phyloP scores from a whole-genome alignment of 2,329 filamentous ascomycete genomes.

The Lachnellula cervina region DNA sequence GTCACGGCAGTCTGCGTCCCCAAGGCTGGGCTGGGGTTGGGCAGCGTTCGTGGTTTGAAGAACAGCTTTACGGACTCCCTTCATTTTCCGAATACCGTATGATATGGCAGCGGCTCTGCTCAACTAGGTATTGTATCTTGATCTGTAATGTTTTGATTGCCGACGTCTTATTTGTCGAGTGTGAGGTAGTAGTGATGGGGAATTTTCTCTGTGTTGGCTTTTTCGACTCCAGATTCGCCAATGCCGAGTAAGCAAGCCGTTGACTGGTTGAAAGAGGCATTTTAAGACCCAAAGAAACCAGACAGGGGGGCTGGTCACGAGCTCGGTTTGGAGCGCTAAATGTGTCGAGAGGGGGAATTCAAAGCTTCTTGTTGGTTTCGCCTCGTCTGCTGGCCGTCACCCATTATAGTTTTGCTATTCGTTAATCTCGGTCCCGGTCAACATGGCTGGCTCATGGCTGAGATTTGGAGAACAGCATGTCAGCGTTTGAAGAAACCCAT shows the following conservation, averaged over 20 bases:
- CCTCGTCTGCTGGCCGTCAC: not conserved
- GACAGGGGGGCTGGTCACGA: conserved; percentile 20
- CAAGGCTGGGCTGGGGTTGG: conserved; percentile 4
- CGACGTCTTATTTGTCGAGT: not conserved
- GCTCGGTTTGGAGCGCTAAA: conserved; percentile 19
- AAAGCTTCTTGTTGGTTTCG: conserved; percentile 4
- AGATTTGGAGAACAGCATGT: conserved; percentile 5
- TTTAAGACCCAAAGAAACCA: not conserved
- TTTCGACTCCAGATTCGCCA: not conserved
- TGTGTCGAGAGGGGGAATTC: conserved; percentile 8
- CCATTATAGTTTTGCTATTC: not conserved
- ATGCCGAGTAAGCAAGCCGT: not conserved
- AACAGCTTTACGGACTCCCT: not conserved
- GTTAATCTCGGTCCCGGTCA: not conserved
- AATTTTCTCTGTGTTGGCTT: not conserved
- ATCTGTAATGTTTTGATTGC: not conserved
- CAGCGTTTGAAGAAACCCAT: conserved; percentile 9
- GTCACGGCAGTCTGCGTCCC: conserved; percentile 14
- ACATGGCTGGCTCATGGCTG: conserved; percentile 12
- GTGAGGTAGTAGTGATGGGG: not conserved
- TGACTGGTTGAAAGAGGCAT: conserved; percentile 3
- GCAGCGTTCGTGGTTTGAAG: not conserved
- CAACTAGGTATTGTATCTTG: not conserved
- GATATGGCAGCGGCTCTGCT: conserved; percentile 4
- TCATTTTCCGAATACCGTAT: no score